Evolutionary conservation across 2,329 filamentous ascomycete genomes (phyloP).

Genomic region (Fusarium sp.): DNA sequence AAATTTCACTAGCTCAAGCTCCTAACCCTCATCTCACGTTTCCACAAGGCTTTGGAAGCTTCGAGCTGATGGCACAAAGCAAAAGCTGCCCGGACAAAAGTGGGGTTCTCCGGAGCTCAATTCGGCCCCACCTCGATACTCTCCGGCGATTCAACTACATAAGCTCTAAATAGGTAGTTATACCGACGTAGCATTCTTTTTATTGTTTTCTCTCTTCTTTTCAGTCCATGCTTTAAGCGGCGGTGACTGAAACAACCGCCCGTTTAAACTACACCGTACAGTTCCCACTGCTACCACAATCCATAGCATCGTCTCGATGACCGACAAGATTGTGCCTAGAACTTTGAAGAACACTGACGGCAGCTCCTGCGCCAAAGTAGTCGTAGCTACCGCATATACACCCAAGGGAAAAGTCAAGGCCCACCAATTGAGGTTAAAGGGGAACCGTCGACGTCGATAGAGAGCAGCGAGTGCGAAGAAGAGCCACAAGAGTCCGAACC

Average conservation of each 20-base stretch:
- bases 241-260: constrained; percentile 18
- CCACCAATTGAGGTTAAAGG: constrained; percentile 56
- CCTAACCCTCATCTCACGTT: not conserved
- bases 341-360: constrained; percentile 48
- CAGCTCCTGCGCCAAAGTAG: constrained; percentile 47
- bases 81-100: not conserved
- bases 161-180: not conserved
- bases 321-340: constrained; percentile 39
- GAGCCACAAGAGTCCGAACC: constrained; percentile 50
- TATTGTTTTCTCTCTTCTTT: not conserved
- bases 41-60: not conserved
- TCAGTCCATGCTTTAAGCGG: constrained; percentile 6
- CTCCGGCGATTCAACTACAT: not conserved
- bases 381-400: constrained; percentile 48
- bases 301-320: constrained; percentile 34
- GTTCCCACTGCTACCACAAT: constrained; percentile 29
- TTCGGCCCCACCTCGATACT: not conserved
- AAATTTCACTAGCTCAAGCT: not conserved
- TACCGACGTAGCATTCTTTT: not conserved
- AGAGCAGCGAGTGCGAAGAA: constrained; percentile 48
- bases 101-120: not conserved
- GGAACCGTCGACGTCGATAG: constrained; percentile 43
- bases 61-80: not conserved
- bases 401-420: constrained; percentile 54
- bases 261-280: constrained; percentile 10